phyloP scores from a whole-genome alignment of 305 asterid species.

The Coffea humblotiana region DNA sequence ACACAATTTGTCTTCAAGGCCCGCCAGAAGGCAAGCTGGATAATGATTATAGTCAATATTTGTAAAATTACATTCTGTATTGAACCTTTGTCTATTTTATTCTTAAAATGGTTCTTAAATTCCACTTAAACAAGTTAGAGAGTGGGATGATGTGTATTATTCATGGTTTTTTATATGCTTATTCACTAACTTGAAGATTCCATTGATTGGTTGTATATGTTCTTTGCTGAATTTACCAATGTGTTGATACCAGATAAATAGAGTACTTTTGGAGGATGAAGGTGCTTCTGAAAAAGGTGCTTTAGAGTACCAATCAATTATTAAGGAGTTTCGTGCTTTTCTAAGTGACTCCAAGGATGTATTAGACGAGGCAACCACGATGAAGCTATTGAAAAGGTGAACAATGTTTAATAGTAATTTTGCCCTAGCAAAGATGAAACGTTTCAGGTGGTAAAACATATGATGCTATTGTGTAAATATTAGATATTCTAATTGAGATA shows the following conservation, averaged over 20 bases:
- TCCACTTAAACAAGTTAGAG: not conserved
- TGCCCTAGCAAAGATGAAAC: not conserved
- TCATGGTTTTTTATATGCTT: not conserved
- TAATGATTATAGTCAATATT: not conserved
- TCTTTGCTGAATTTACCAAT: constrained; percentile 9
- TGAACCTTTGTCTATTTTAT: not conserved
- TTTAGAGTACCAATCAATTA: constrained; percentile 71
- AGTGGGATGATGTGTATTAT: not conserved
- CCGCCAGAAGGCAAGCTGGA: not conserved
- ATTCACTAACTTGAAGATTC: not conserved
- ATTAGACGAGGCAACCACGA: constrained; percentile 91
- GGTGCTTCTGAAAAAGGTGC: constrained; percentile 47
- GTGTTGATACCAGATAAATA: constrained; percentile 60
- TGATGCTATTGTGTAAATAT: not conserved
- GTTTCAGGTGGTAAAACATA: not conserved
- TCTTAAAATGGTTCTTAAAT: not conserved
- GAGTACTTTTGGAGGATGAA: constrained; percentile 87
- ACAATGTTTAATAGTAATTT: constrained; percentile 23
- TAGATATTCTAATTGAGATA: not conserved
- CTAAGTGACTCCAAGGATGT: constrained; percentile 95
- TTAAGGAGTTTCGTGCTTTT: constrained; percentile 82
- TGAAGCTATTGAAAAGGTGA: constrained; percentile 93
- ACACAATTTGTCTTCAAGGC: not conserved
- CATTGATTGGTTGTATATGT: not conserved
- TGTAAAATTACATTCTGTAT: not conserved